Evolutionary conservation across 1,284 basidiomycete species (phyloP).

Genomic region (Sphaerobolus stellatus): DNA sequence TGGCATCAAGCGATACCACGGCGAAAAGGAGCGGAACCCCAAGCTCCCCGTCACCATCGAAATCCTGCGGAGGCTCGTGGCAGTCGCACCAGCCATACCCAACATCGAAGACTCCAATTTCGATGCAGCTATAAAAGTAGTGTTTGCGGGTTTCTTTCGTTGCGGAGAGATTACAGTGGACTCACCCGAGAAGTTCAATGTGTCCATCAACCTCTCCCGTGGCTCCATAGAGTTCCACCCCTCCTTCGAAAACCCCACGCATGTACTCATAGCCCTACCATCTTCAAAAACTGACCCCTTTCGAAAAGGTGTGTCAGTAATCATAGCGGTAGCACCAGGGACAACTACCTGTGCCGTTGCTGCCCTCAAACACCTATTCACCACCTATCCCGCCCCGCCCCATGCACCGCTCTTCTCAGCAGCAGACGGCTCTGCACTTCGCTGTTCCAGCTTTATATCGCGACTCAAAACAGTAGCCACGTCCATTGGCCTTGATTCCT

Average conservation of each 20-base stretch:
- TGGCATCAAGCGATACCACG: constrained; percentile 10
- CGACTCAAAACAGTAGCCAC: background rate
- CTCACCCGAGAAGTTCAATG: background rate
- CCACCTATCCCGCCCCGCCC: background rate
- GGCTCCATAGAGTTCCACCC: constrained; percentile 1
- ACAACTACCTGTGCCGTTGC: background rate
- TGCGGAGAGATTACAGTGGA: constrained; percentile 10
- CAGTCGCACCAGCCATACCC: background rate
- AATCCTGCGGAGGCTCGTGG: constrained; percentile 3
- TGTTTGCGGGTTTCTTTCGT: constrained; percentile 8
- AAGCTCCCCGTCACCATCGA: constrained; percentile 15
- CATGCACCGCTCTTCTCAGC: too few species aligned
- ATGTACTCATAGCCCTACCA: constrained; percentile 1
- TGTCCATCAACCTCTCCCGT: constrained; percentile 2
- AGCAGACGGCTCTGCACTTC: background rate
- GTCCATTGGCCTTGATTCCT: background rate
- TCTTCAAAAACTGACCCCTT: constrained; percentile 17
- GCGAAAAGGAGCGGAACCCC: background rate
- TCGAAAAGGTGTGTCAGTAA: constrained; percentile 3
- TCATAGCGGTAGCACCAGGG: constrained; percentile 4
- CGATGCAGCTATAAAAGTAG: constrained; percentile 8
- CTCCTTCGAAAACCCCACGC: background rate
- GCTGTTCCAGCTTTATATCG: background rate
- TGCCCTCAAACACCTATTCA: background rate
- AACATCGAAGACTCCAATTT: background rate